These are phyloP conservation scores for Aspergillus cristatus DNA, from an alignment of 495 filamentous ascomycete genomes.

Conservation along the genomic window DNA sequence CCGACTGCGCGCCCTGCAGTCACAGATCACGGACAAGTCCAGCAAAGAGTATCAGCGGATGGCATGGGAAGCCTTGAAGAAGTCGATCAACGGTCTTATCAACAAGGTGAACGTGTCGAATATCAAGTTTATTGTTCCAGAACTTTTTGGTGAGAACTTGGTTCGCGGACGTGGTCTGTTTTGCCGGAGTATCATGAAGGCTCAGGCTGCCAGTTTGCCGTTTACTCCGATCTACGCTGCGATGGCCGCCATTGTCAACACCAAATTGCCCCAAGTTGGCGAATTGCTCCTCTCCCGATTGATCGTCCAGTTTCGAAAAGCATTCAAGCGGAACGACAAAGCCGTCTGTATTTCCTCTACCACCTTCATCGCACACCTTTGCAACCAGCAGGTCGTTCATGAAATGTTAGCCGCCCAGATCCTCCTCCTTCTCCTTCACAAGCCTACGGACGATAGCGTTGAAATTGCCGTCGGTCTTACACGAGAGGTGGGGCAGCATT, in stretches of 20 bases:
- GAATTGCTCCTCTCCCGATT: conserved; percentile 82
- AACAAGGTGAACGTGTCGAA: conserved; percentile 98
- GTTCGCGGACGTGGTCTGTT: conserved; percentile 85
- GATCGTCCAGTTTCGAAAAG: conserved; percentile 88
- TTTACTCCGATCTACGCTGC: conserved; percentile 94
- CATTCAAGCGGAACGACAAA: conserved; percentile 95
- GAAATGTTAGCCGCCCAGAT: conserved; percentile 91
- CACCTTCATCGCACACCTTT: conserved; percentile 88
- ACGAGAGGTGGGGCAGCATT: conserved; percentile 80
- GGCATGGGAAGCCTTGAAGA: conserved; percentile 98
- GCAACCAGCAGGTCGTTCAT: conserved; percentile 91
- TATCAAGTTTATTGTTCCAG: conserved; percentile 93
- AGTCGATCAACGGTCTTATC: conserved; percentile 95
- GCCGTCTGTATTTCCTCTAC: conserved; percentile 83
- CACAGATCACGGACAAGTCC: conserved; percentile 90
- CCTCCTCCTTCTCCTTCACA: conserved; percentile 75
- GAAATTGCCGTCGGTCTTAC: conserved; percentile 93
- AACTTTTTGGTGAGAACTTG: conserved; percentile 91
- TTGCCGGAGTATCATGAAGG: conserved; percentile 94
- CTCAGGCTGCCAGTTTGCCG: conserved; percentile 89
- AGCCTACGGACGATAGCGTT: conserved; percentile 94
- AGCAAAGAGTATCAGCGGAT: conserved; percentile 98
- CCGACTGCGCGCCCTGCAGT: conserved; percentile 80
- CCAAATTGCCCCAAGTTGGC: conserved; percentile 88
- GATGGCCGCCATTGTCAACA: conserved; percentile 94